Base-by-base conservation (phyloP, 176 grass and related monocot species). In the Ampelocalamus luodianensis region DNA sequence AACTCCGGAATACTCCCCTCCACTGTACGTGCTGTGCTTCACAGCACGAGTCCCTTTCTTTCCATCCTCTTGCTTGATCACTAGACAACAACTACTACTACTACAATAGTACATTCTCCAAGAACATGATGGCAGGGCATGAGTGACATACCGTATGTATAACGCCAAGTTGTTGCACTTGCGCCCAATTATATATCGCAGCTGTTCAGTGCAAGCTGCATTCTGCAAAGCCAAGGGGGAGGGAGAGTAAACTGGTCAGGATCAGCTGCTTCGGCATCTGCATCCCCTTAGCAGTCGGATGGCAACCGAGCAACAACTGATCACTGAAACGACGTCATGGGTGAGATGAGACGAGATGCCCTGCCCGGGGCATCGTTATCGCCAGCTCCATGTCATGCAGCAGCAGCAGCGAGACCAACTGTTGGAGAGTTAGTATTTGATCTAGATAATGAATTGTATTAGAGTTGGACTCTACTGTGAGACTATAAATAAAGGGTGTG, bases 231-330 rank as follows among this genome's bases (percentile, higher is more conserved):
- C 56, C 56, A 64, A 40, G 0, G 22, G 6, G 39, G 27, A 16
- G 46, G 20, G 38, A 70, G 9, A 70, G 9, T 23, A 23, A 36
- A 58, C 24, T 10, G 74, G 60, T 84, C 81, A 72, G 37, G 75
- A 68, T 80, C 58, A 63, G 71, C 63, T 10, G 65, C 43, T 26
- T 82, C 78, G 49, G 38, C 62, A 27, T 26, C 72, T 16, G 46
- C 66, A 20, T n/a, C 81, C 16, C 74, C 23, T 10, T 71, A 22
- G 48, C 38, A 42, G 69, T 43, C 32, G 32, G 87, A 77, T 36
- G 55, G 88, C 72, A 78, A 86, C 72, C 13, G 6, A 26, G 63
- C 88, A 82, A 68, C 83, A 38, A 77, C 83, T 70, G 51, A 62
- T 40, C 63, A 16, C 49, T 17, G 59, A 70, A 65, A 63, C 76